Conservation (phyloP, 2,329 filamentous ascomycete species). For the Pseudodiploospora longispora region DNA sequence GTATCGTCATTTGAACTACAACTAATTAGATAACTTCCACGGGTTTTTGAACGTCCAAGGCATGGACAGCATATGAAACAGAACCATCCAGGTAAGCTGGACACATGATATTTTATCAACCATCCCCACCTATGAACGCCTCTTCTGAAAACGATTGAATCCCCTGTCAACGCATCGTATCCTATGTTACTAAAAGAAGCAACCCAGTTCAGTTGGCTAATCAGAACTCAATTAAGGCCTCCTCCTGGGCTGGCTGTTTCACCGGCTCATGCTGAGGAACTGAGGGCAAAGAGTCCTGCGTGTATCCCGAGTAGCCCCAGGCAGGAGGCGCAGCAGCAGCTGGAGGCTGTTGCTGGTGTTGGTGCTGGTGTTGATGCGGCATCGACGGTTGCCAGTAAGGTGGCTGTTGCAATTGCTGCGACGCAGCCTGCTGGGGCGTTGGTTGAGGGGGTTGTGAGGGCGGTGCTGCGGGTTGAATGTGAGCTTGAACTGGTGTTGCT, state of each 20-base stretch:
- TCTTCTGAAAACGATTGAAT: too few relatives aligned
- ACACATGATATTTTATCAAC: too few relatives aligned
- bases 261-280: constrained; percentile 40
- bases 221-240: constrained; percentile 72
- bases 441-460: constrained; percentile 20
- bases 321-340: constrained; percentile 29
- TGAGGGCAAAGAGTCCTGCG: constrained; percentile 56
- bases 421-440: constrained; percentile 11
- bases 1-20: too few relatives aligned
- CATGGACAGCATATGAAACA: too few relatives aligned
- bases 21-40: too few relatives aligned
- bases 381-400: constrained; percentile 20
- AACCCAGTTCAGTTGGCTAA: neutral
- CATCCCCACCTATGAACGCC: too few relatives aligned
- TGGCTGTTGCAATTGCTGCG: constrained; percentile 6
- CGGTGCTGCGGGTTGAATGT: constrained; percentile 19
- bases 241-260: constrained; percentile 53
- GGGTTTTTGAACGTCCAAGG: too few relatives aligned
- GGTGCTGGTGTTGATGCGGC: constrained; percentile 21
- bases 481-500: constrained; percentile 22
- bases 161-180: too few relatives aligned
- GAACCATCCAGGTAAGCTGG: too few relatives aligned
- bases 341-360: constrained; percentile 23
- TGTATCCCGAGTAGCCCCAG: constrained; percentile 43
- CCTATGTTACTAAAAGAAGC: too few relatives aligned